A percentile compares a stretch with the other conserved stretches of the same genome.
Evolutionary conservation across 768 basidiomycete genomes (phyloP).

Genomic region (Leccinum truebloodii): DNA sequence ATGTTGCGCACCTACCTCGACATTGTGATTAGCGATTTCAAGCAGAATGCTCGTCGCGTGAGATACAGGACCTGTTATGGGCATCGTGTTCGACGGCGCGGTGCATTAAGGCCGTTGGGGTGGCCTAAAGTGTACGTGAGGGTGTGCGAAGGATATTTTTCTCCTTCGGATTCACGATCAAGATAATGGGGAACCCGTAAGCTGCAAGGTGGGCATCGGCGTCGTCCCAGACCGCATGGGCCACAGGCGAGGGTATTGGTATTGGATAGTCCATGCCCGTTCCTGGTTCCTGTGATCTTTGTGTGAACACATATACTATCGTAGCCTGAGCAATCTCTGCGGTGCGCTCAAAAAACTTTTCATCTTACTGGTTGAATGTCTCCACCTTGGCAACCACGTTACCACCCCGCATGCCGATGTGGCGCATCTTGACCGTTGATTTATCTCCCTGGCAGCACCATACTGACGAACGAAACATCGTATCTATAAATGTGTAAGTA

Average conservation of each 20-base stretch:
- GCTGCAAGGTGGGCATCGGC: constrained; percentile 93
- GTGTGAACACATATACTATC: constrained; percentile 94
- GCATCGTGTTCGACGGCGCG: no score
- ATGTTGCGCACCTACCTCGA: constrained; percentile 58
- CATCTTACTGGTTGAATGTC: constrained; percentile 82
- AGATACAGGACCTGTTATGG: constrained; percentile 50
- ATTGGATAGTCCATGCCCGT: constrained; percentile 99
- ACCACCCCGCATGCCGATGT: constrained; percentile 76
- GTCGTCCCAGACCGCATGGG: constrained; percentile 95
- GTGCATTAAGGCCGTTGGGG: constrained; percentile 62
- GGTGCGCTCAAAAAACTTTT: constrained; percentile 90
- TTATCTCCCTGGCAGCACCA: constrained; percentile 91
- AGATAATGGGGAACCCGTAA: constrained; percentile 98
- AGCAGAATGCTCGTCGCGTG: constrained; percentile 79
- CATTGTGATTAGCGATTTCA: constrained; percentile 98
- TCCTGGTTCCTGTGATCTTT: constrained; percentile 95
- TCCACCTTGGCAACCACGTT: constrained; percentile 90
- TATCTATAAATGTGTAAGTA: constrained; percentile 52
- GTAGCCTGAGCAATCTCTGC: constrained; percentile 92
- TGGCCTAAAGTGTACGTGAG: constrained; percentile 97
- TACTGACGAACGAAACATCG: constrained; percentile 91
- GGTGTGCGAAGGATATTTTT: constrained; percentile 98
- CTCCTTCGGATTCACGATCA: constrained; percentile 99
- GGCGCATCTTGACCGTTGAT: constrained; percentile 70
- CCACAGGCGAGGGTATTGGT: constrained; percentile 70